These are phyloP conservation scores for Exophiala spinifera DNA, from an alignment of 2,329 filamentous ascomycete species.

Conservation along the genomic window DNA sequence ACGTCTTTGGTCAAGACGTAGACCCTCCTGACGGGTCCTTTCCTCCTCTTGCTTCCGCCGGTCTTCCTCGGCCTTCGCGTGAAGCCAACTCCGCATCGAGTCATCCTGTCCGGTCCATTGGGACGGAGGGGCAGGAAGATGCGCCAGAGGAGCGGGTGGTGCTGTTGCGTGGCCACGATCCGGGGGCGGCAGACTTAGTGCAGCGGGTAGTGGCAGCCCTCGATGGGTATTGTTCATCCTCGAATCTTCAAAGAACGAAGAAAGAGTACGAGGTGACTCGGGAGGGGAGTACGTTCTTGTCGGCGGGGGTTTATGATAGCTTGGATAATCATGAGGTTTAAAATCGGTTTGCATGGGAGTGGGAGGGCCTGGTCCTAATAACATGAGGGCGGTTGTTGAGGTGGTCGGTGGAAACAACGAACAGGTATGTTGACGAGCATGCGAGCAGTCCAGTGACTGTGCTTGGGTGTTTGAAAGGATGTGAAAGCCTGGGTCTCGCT, in stretches of 20 bases:
- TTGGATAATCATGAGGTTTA: constrained; percentile 50
- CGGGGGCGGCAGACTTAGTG: constrained; percentile 27
- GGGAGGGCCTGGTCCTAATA: constrained; percentile 50
- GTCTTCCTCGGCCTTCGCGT: constrained; percentile 71
- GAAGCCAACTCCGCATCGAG: constrained; percentile 68
- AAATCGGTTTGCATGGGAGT: constrained; percentile 45
- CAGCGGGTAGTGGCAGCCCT: constrained; percentile 64
- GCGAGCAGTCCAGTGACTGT: constrained; percentile 12
- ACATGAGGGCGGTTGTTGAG: constrained; percentile 39
- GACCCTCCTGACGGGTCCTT: constrained; percentile 59
- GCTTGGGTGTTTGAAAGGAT: constrained; percentile 6
- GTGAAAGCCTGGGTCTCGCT: constrained; percentile 2
- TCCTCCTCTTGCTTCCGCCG: constrained; percentile 71
- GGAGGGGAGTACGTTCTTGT: constrained; percentile 41
- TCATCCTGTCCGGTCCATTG: constrained; percentile 68
- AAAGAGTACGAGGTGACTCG: constrained; percentile 35
- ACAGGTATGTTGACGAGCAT: constrained; percentile 19
- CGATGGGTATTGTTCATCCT: constrained; percentile 68
- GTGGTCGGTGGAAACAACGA: constrained; percentile 20
- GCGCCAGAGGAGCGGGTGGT: constrained; percentile 42
- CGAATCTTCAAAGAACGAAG: constrained; percentile 35
- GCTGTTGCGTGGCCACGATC: constrained; percentile 26
- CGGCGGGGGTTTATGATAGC: constrained; percentile 37
- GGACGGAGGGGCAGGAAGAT: constrained; percentile 62
- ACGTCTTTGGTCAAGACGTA: constrained; percentile 68